Percentiles rank a stretch among this genome's conserved stretches.
Evolutionary conservation across 202 grass and related monocot genomes (phyloP).

Genomic region (Eragrostis tef): DNA sequence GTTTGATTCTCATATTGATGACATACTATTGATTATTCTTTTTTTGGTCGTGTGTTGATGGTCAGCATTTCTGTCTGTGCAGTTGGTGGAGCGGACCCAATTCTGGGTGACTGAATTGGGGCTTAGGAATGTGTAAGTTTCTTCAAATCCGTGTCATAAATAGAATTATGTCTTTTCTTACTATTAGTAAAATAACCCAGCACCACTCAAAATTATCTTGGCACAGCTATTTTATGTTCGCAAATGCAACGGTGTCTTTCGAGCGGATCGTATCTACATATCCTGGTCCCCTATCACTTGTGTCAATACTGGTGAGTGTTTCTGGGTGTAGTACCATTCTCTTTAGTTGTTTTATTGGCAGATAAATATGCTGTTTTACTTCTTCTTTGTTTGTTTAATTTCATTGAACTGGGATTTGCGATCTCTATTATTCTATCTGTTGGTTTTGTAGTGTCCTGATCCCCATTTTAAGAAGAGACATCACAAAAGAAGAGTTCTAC

Average conservation of each 20-base stretch:
- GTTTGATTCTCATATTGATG: constrained; percentile 4
- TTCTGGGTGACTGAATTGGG: constrained; percentile 78
- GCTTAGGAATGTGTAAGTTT: constrained; percentile 75
- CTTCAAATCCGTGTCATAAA: neutral
- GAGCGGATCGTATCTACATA: constrained; percentile 66
- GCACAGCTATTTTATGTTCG: constrained; percentile 83
- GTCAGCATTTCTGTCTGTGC: constrained; percentile 34
- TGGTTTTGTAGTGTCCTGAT: constrained; percentile 72
- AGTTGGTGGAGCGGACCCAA: constrained; percentile 80
- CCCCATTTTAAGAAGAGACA: constrained; percentile 96
- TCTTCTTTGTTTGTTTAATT: constrained; percentile 13
- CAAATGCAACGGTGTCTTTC: constrained; percentile 86
- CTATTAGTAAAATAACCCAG: neutral
- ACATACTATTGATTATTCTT: neutral
- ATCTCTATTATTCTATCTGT: neutral
- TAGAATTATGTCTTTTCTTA: neutral
- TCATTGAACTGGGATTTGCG: constrained; percentile 25
- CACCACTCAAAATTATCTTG: constrained; percentile 30
- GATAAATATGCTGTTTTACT: neutral
- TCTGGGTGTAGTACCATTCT: neutral
- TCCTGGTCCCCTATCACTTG: constrained; percentile 77
- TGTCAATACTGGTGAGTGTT: constrained; percentile 79
- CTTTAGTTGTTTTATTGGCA: neutral
- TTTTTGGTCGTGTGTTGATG: constrained; percentile 17
- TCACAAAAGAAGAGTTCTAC: constrained; percentile 95